Conservation (phyloP, 2,329 filamentous ascomycete species). For the Talaromyces sp. region DNA sequence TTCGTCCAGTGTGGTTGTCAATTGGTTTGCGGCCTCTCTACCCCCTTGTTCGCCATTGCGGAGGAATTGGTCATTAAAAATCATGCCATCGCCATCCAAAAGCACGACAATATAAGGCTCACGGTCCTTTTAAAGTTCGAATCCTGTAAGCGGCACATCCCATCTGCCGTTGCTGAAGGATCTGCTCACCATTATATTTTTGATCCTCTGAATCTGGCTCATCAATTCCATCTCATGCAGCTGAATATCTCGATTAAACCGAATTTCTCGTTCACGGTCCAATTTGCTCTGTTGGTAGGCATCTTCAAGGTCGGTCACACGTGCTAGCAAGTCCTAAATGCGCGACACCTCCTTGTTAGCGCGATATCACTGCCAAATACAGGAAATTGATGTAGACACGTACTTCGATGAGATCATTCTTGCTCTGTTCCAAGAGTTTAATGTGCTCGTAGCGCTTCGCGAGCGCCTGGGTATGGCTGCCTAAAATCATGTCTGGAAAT, state of each 20-base stretch:
- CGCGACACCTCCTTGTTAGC: slow-evolving; percentile 14
- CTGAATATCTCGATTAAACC: slow-evolving; percentile 44
- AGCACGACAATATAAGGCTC: slow-evolving; percentile 51
- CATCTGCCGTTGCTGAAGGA: neutral
- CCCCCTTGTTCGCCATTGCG: slow-evolving; percentile 48
- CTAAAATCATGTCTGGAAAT: slow-evolving; percentile 14
- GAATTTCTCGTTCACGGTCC: slow-evolving; percentile 43
- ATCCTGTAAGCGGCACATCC: neutral
- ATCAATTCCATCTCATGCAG: slow-evolving; percentile 43
- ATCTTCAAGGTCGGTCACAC: slow-evolving; percentile 38
- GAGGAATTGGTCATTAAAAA: slow-evolving; percentile 49
- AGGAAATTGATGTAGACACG: neutral
- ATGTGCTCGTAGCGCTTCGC: slow-evolving; percentile 41
- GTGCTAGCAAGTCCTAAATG: slow-evolving; percentile 40
- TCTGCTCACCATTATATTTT: slow-evolving; percentile 39
- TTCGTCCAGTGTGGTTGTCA: slow-evolving; percentile 39
- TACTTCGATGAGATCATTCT: slow-evolving; percentile 46
- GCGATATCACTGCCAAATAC: slow-evolving; percentile 3
- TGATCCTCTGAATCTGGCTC: slow-evolving; percentile 40
- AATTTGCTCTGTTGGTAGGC: slow-evolving; percentile 39
- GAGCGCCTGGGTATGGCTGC: slow-evolving; percentile 28
- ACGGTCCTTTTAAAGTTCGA: slow-evolving; percentile 33
- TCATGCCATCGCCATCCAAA: slow-evolving; percentile 51
- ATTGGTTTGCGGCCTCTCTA: slow-evolving; percentile 45
- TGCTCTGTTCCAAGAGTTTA: slow-evolving; percentile 39